These are phyloP conservation scores for Diutina mesorugosa DNA, from an alignment of 1,139 yeast species.

Conservation along the genomic window DNA sequence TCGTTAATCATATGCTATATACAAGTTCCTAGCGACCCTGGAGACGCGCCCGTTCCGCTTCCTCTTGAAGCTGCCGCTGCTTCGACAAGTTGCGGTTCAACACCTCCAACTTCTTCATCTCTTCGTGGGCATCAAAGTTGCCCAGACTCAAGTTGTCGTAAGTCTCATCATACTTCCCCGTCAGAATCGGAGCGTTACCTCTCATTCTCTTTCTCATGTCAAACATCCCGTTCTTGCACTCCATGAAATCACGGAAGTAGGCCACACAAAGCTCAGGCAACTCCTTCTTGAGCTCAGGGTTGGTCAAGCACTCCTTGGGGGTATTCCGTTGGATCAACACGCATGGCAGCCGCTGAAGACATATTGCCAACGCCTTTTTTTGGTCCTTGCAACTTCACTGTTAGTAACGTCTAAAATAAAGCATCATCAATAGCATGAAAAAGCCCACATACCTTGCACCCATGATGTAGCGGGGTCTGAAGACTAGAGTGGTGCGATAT, in stretches of 20 bases:
- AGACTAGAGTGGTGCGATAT: neutral
- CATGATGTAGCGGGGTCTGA: slow-evolving; percentile 4
- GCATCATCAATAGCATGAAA: no score
- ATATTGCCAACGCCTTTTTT: slow-evolving; percentile 83
- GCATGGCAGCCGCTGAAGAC: slow-evolving; percentile 93
- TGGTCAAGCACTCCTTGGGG: slow-evolving; percentile 76
- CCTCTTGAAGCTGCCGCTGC: slow-evolving; percentile 15
- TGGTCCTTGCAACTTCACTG: slow-evolving; percentile 75
- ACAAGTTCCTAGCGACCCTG: neutral
- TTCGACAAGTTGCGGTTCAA: slow-evolving; percentile 35
- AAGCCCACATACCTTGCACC: slow-evolving; percentile 8
- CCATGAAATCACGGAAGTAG: slow-evolving; percentile 74
- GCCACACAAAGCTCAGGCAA: slow-evolving; percentile 85
- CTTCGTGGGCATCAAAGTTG: slow-evolving; percentile 69
- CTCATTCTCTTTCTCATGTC: slow-evolving; percentile 87
- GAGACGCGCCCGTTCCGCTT: slow-evolving; percentile 3
- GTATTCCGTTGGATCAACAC: slow-evolving; percentile 82
- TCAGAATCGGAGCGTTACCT: slow-evolving; percentile 88
- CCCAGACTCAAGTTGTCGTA: slow-evolving; percentile 71
- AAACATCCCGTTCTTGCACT: slow-evolving; percentile 73
- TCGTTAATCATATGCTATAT: neutral
- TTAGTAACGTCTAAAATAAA: slow-evolving; percentile 5
- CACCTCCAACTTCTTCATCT: slow-evolving; percentile 52
- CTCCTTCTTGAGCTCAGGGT: slow-evolving; percentile 63
- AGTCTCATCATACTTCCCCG: slow-evolving; percentile 85